A percentile compares a stretch with the other conserved stretches of the same genome.
Conservation (phyloP, 805 yeast genomes). For the Cyberlindnera sargentensis region DNA sequence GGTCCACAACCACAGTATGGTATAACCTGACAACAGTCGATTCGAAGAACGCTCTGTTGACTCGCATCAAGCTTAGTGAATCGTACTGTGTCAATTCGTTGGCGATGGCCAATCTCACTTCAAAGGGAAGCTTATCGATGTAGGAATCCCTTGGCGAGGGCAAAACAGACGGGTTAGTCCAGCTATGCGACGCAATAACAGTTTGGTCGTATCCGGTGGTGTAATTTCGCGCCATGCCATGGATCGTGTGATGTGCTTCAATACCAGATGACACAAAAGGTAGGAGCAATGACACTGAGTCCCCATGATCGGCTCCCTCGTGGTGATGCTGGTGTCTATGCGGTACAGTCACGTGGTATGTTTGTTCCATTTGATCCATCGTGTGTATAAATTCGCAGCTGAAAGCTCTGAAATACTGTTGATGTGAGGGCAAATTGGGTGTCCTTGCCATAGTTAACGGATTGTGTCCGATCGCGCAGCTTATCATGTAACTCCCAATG, state of each 20-base stretch:
- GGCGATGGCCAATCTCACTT: slow-evolving; percentile 28
- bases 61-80: slow-evolving; percentile 27
- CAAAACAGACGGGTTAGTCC: too few species aligned
- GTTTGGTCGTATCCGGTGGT: not conserved
- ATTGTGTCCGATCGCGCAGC: too few species aligned
- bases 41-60: slow-evolving; percentile 25
- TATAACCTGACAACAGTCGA: slow-evolving; percentile 31
- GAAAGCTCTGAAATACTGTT: too few species aligned
- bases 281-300: slow-evolving; percentile 9
- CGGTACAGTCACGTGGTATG: not conserved
- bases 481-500: too few species aligned
- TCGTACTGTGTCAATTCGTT: slow-evolving; percentile 33
- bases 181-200: too few species aligned
- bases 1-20: slow-evolving; percentile 23
- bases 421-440: too few species aligned
- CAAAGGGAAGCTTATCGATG: slow-evolving; percentile 32
- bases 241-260: not conserved
- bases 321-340: not conserved
- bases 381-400: not conserved
- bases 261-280: slow-evolving; percentile 15
- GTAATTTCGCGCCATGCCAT: not conserved
- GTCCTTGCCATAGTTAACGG: too few species aligned
- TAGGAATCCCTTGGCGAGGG: not conserved
- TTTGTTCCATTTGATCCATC: not conserved
- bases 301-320: not conserved